These are phyloP conservation scores for Coccinonectria pachysandricola DNA, from an alignment of 2,329 filamentous ascomycete genomes.

Conservation along the genomic window DNA sequence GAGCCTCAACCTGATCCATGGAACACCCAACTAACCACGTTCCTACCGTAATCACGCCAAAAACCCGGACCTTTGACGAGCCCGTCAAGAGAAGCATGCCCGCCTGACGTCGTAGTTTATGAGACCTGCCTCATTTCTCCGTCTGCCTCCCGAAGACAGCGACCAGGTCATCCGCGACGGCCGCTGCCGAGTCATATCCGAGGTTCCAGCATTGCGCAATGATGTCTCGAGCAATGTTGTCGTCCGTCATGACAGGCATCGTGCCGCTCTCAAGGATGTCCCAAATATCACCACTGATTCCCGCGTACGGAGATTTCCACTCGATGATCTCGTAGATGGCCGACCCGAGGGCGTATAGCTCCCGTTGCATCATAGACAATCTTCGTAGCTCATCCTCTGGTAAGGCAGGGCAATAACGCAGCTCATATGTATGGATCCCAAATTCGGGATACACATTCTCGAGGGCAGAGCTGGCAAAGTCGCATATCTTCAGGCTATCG, in stretches of 20 bases:
- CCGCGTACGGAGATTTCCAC: slow-evolving; percentile 4
- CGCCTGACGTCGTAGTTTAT: slow-evolving; percentile 1
- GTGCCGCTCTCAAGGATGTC: slow-evolving; percentile 2
- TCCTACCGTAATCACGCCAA: too few relatives aligned
- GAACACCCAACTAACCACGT: too few relatives aligned
- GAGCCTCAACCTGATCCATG: too few relatives aligned
- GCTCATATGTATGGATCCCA: slow-evolving; percentile 4
- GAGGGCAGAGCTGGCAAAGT: slow-evolving; percentile 1
- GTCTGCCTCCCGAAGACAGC: slow-evolving; percentile 1
- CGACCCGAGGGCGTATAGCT: slow-evolving; percentile 4
- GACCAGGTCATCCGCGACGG: slow-evolving; percentile 1
- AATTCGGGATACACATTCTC: slow-evolving; percentile 3
- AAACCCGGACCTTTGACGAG: too few relatives aligned
- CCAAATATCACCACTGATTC: slow-evolving; percentile 2
- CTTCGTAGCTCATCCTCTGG: slow-evolving; percentile 2
- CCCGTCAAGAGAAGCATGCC: slow-evolving; percentile 1
- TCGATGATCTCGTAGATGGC: slow-evolving; percentile 3
- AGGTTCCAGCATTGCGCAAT: slow-evolving; percentile 3
- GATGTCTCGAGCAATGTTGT: slow-evolving; percentile 3
- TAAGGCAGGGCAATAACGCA: slow-evolving; percentile 3
- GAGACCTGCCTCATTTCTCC: slow-evolving; percentile 1
- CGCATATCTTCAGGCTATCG: slow-evolving; percentile 2
- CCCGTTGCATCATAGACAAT: slow-evolving; percentile 3
- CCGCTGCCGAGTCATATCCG: slow-evolving; percentile 3
- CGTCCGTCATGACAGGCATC: slow-evolving; percentile 1